Evolutionary conservation across 805 yeast species (phyloP).

Genomic region (Spathaspora arborariae): DNA sequence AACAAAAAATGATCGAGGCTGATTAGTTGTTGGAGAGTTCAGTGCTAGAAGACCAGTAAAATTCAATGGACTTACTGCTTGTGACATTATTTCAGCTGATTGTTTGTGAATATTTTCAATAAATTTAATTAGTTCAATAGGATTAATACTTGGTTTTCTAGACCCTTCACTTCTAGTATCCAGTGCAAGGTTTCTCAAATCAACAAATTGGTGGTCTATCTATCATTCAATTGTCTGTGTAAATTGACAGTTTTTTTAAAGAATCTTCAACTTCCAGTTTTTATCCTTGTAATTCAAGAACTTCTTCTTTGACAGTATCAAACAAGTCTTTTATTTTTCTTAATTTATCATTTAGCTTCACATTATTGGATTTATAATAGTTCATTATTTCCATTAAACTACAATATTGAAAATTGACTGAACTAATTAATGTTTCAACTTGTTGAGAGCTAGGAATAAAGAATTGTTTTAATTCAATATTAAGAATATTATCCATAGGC

Average conservation of each 20-base stretch:
- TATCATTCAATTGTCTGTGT: neutral
- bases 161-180: neutral
- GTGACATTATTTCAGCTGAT: neutral
- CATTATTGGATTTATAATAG: neutral
- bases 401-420: conserved; percentile 6
- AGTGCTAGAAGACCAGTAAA: neutral
- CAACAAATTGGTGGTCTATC: neutral
- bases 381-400: conserved; percentile 5
- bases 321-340: conserved; percentile 7
- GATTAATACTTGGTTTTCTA: neutral
- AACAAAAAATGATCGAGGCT: conserved; percentile 6
- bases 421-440: conserved; percentile 4
- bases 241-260: neutral
- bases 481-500: conserved; percentile 1
- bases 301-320: conserved; percentile 8
- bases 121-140: neutral
- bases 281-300: conserved; percentile 1
- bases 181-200: neutral
- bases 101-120: neutral
- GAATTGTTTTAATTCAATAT: conserved; percentile 2
- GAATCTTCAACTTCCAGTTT: conserved; percentile 3
- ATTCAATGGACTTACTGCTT: neutral
- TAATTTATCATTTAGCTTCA: conserved; percentile 6
- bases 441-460: conserved; percentile 5
- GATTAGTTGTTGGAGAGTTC: neutral